These are phyloP conservation scores for Aquanectria penicillioides DNA, from an alignment of 2,329 filamentous ascomycete species.

Conservation along the genomic window DNA sequence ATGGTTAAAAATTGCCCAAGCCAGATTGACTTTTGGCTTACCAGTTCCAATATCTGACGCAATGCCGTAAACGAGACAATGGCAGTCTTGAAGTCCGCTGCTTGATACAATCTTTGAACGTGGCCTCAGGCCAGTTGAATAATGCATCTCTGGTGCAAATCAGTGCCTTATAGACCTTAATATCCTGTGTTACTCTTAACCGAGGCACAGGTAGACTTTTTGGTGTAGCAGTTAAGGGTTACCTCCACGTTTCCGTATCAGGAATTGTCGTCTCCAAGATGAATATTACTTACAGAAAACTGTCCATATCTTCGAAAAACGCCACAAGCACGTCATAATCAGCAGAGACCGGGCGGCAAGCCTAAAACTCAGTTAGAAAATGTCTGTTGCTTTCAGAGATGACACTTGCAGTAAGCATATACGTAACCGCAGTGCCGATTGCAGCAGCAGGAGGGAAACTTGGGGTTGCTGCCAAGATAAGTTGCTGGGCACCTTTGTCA, in stretches of 20 bases:
- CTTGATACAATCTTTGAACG: slow-evolving; percentile 27
- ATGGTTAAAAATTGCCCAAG: not conserved
- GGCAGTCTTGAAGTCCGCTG: slow-evolving; percentile 12
- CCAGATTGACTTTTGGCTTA: not conserved
- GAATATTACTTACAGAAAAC: slow-evolving; percentile 47
- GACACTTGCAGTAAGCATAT: slow-evolving; percentile 40
- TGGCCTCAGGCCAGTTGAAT: slow-evolving; percentile 31
- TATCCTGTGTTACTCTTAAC: too few species aligned
- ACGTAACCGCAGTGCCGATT: slow-evolving; percentile 47
- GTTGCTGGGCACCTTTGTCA: slow-evolving; percentile 41
- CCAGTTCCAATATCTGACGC: slow-evolving; percentile 22
- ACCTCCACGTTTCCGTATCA: too few species aligned
- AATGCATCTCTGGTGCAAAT: too few species aligned
- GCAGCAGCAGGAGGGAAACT: slow-evolving; percentile 46
- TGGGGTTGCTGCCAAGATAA: slow-evolving; percentile 41
- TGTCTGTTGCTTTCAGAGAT: not conserved
- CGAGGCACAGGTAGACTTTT: too few species aligned
- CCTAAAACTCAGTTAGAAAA: slow-evolving; percentile 22
- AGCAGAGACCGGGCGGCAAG: slow-evolving; percentile 43
- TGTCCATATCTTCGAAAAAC: slow-evolving; percentile 52
- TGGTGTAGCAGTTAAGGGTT: too few species aligned
- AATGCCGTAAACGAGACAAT: slow-evolving; percentile 22
- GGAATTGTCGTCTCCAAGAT: slow-evolving; percentile 47
- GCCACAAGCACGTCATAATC: slow-evolving; percentile 51
- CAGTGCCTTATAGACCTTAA: too few species aligned